phyloP scores from a whole-genome alignment of 1,284 basidiomycete genomes.

The Melampsora medusae region DNA sequence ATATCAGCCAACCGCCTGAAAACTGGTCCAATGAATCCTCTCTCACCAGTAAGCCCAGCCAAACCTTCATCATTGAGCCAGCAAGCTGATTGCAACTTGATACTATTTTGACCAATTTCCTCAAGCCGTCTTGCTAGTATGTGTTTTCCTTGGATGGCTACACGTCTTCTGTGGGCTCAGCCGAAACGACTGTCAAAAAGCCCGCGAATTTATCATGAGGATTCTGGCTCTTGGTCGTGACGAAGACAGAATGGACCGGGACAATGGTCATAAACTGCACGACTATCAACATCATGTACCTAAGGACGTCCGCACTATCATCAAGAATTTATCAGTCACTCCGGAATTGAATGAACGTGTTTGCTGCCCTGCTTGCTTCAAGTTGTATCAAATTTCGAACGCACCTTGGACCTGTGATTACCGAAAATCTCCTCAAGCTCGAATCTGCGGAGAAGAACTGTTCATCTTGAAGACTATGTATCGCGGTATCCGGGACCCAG shows the following conservation, averaged over 20 bases:
- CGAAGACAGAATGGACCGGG: too few species aligned
- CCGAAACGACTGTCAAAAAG: too few species aligned
- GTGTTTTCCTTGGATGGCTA: too few species aligned
- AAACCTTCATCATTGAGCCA: not conserved
- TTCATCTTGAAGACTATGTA: not conserved
- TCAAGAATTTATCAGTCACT: slow-evolving; percentile 1
- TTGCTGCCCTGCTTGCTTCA: slow-evolving; percentile 15
- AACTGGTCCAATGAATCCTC: not conserved
- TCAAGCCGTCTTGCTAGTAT: too few species aligned
- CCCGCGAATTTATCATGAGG: too few species aligned
- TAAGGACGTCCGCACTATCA: slow-evolving; percentile 11
- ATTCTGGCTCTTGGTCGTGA: too few species aligned
- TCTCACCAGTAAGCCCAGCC: not conserved
- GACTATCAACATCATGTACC: not conserved
- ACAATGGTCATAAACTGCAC: too few species aligned
- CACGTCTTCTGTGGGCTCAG: too few species aligned
- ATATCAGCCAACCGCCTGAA: not conserved
- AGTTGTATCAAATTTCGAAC: not conserved
- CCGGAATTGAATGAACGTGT: not conserved
- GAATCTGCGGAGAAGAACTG: slow-evolving; percentile 12
- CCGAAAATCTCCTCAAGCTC: not conserved
- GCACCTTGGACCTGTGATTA: not conserved
- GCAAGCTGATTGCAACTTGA: too few species aligned
- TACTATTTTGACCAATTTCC: too few species aligned
- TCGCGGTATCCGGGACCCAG: too few species aligned